Evolutionary conservation across 2,329 filamentous ascomycete genomes (phyloP), one percentile per base, ranked within the genome.

Genomic region (Didymella segeticola): DNA sequence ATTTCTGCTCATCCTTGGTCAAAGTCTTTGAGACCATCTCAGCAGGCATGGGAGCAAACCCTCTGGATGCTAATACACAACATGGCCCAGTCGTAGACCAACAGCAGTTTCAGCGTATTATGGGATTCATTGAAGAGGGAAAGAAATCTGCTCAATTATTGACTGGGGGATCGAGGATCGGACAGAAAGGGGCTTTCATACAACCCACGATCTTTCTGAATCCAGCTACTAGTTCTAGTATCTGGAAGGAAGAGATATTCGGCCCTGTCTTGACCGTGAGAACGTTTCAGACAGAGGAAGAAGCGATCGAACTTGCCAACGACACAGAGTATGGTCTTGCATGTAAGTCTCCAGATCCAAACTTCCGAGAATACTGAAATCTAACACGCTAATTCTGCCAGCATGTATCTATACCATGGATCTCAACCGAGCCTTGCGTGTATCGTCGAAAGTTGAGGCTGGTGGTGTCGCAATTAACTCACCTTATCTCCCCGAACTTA

Each of bases 241-340:
- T 72, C 27, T 72, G 68, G 37, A 48, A 56, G 15, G 64, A 73
- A 29, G 69, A 74, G 57, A 69, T 74, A n/a, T 73, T 72, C 25
- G 68, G 69, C 2, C 70, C 69, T 2, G 66, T 73, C 7, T 39
- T 68, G 11, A 61, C 56, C 5, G 64, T 73, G 15, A 57, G 58
- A 27, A 71, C 68, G 14, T 74, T 74, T 58, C 65, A 67, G 53
- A 69, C 66, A 5, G 71, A 74, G 46, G 68, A 70, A 27, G 72
- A 73, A 42, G 70, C 60, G 0, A 58, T 74, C 29, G 43, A 58
- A 34, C 37, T 73, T 51, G 70, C 70, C 1, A 73, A 73, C 31
- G 68, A 73, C 31, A 70, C 70, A 2, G 53, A 42, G 15, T 74
- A 62, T 43, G 69, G 69, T 2, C 56, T 72, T 11, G 36, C 36